Conservation (phyloP, 1,139 yeast genomes). For the Blastobotrys arbuscula region DNA sequence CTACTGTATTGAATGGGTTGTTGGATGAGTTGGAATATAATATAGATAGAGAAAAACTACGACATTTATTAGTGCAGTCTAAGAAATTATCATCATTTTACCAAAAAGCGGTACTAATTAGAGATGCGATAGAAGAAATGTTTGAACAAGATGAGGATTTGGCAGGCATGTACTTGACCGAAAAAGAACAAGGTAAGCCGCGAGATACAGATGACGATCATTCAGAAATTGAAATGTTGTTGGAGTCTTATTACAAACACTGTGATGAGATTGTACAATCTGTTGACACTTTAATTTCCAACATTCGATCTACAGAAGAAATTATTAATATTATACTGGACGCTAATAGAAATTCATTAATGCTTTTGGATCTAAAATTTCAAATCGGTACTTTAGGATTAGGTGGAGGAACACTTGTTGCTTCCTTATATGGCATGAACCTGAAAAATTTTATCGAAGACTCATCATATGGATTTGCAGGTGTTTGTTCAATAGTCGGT, state of each 20-base stretch:
- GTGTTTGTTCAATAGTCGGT: constrained; percentile 48
- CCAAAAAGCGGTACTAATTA: constrained; percentile 76
- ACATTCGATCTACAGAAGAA: constrained; percentile 91
- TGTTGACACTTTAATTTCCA: constrained; percentile 74
- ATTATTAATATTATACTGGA: constrained; percentile 91
- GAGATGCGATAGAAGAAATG: constrained; percentile 81
- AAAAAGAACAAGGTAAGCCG: constrained; percentile 35
- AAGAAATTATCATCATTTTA: constrained; percentile 75
- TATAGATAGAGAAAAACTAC: constrained; percentile 75
- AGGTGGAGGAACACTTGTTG: constrained; percentile 74
- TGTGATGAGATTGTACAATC: constrained; percentile 96
- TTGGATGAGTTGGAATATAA: constrained; percentile 78
- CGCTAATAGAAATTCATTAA: constrained; percentile 88
- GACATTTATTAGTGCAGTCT: constrained; percentile 73
- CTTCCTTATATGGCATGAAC: constrained; percentile 96
- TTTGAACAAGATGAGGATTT: constrained; percentile 90
- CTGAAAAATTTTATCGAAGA: constrained; percentile 88
- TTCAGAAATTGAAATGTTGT: constrained; percentile 79
- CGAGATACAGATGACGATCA: constrained; percentile 43
- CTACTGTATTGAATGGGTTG: constrained; percentile 68
- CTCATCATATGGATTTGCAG: constrained; percentile 57
- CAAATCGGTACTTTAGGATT: constrained; percentile 86
- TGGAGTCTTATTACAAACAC: constrained; percentile 91
- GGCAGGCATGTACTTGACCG: constrained; percentile 74
- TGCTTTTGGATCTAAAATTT: constrained; percentile 83